These are phyloP conservation scores for Ganoderma leucocontextum DNA, from an alignment of 1,284 basidiomycete species.

Conservation along the genomic window DNA sequence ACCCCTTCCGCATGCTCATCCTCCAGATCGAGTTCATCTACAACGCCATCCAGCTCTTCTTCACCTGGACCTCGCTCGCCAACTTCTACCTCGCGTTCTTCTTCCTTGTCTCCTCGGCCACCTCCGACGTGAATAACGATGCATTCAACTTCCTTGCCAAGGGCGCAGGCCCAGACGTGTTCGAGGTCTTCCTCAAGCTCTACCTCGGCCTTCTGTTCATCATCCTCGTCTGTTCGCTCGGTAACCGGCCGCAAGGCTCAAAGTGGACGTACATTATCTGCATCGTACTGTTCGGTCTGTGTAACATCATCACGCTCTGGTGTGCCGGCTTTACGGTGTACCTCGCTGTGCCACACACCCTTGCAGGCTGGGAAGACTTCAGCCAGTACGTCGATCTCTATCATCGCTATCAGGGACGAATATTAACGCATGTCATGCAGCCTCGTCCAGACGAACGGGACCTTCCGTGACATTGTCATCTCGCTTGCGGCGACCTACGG, in stretches of 20 bases:
- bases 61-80: conserved; percentile 86
- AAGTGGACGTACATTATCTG: conserved; percentile 85
- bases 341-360: conserved; percentile 78
- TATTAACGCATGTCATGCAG: conserved; percentile 44
- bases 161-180: conserved; percentile 79
- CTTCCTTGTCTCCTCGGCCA: conserved; percentile 86
- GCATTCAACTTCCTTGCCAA: conserved; percentile 82
- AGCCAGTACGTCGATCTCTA: conserved; percentile 53
- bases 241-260: conserved; percentile 89
- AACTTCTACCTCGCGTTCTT: conserved; percentile 88
- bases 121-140: conserved; percentile 58
- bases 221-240: conserved; percentile 82
- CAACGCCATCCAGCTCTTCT: conserved; percentile 80
- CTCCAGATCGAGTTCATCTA: conserved; percentile 89
- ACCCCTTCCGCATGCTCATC: conserved; percentile 83
- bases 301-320: conserved; percentile 81
- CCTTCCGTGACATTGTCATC: conserved; percentile 84
- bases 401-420: conserved; percentile 14
- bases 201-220: conserved; percentile 83
- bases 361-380: conserved; percentile 78
- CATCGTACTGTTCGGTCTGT: conserved; percentile 78
- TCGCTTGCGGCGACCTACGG: conserved; percentile 88
- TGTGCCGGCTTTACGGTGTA: conserved; percentile 91
- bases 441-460: conserved; percentile 67
- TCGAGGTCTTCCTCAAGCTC: conserved; percentile 85